Evolutionary conservation across 768 basidiomycete species (phyloP).

Genomic region (Trametes gibbosa): DNA sequence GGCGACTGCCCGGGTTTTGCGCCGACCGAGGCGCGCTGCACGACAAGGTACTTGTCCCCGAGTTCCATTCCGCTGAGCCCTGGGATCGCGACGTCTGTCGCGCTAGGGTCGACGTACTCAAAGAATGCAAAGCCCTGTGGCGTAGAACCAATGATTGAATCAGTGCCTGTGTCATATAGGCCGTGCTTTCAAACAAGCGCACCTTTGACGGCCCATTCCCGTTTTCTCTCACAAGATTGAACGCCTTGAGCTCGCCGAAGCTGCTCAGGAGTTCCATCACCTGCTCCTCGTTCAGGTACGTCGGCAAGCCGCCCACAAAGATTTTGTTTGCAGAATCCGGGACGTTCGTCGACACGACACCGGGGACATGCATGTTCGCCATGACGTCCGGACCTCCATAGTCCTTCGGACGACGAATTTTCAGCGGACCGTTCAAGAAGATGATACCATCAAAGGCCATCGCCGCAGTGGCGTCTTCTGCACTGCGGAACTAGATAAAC

Average conservation of each 20-base stretch:
- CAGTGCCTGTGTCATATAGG: conserved; percentile 2
- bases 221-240: conserved; percentile 96
- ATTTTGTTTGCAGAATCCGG: conserved; percentile 98
- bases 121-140: conserved; percentile 96
- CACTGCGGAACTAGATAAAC: conserved; percentile 82
- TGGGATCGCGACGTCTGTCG: conserved; percentile 95
- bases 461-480: conserved; percentile 93
- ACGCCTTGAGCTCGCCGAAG: conserved; percentile 96
- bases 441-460: conserved; percentile 98
- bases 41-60: conserved; percentile 92
- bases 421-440: conserved; percentile 92
- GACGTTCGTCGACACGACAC: conserved; percentile 94
- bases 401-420: conserved; percentile 97
- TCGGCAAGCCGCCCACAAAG: conserved; percentile 93
- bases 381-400: conserved; percentile 76
- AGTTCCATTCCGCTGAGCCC: conserved; percentile 97
- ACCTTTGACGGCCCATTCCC: conserved; percentile 88
- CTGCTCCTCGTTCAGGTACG: conserved; percentile 96
- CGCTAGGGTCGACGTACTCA: conserved; percentile 87
- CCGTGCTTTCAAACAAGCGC: conserved; percentile 12
- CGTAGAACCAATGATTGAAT: background rate
- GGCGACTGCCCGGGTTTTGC: conserved; percentile 74
- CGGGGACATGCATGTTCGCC: conserved; percentile 79
- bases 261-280: conserved; percentile 97
- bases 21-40: conserved; percentile 95